A percentile compares a stretch with the other conserved stretches of the same genome.
These are phyloP conservation scores for Volvariella volvacea DNA, from an alignment of 1,284 basidiomycete genomes.

Conservation along the genomic window DNA sequence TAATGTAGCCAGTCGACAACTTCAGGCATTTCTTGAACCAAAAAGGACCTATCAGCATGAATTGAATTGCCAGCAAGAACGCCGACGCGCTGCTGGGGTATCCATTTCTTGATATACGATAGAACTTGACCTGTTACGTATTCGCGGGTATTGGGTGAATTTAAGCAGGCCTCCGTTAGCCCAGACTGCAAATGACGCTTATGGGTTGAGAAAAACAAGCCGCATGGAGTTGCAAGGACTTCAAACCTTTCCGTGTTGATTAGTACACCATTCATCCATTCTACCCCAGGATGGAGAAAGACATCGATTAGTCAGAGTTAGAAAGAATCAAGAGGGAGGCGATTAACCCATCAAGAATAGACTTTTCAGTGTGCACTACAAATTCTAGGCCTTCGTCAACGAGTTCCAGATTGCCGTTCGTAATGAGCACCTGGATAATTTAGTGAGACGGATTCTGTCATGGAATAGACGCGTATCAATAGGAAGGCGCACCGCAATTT, in stretches of 20 bases:
- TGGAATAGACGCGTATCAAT: not conserved
- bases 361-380: conserved; percentile 61
- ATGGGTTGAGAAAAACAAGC: not conserved
- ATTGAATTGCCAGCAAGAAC: conserved; percentile 80
- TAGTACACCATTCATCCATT: conserved; percentile 74
- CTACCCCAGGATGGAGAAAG: conserved; percentile 25
- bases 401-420: conserved; percentile 68
- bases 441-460: not conserved
- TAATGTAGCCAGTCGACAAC: conserved; percentile 73
- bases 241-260: conserved; percentile 55
- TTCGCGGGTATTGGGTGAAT: conserved; percentile 49
- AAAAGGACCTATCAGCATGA: conserved; percentile 70
- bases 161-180: conserved; percentile 60
- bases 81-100: conserved; percentile 53
- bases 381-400: conserved; percentile 74
- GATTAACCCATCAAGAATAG: conserved; percentile 53
- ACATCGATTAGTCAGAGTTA: conserved; percentile 1
- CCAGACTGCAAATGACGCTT: conserved; percentile 48
- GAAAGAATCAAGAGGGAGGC: not conserved
- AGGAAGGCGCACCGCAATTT: conserved; percentile 57
- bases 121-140: conserved; percentile 55
- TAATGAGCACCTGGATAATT: conserved; percentile 62
- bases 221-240: not conserved
- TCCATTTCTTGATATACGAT: conserved; percentile 68
- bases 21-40: conserved; percentile 72